Percentiles rank a stretch among this genome's conserved stretches.
Conservation (phyloP, 225 moss, liverwort and hornwort genomes). For the Rhytidiadelphus loreus region DNA sequence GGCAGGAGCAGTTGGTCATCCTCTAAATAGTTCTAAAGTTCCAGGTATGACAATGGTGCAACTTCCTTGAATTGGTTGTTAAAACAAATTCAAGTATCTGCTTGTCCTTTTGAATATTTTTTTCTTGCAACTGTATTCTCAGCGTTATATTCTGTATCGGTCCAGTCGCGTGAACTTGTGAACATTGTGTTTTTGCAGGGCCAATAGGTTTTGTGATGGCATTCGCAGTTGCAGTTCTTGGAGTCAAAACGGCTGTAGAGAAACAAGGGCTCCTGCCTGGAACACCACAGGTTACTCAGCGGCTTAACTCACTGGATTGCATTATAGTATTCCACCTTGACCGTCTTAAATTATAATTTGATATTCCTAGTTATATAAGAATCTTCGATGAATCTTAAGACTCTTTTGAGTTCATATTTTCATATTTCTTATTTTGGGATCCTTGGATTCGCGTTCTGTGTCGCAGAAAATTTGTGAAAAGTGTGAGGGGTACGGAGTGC, state of each 20-base stretch:
- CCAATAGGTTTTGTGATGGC: constrained; percentile 75
- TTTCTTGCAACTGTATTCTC: background rate
- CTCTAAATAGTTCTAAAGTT: constrained; percentile 34
- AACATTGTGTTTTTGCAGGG: constrained; percentile 30
- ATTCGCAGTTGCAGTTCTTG: constrained; percentile 64
- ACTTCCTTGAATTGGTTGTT: background rate
- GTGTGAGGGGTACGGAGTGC: constrained; percentile 90
- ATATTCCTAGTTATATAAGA: background rate
- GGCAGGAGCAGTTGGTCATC: constrained; percentile 50
- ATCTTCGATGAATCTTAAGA: background rate
- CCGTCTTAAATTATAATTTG: background rate
- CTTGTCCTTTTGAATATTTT: background rate
- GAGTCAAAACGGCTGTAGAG: constrained; percentile 72
- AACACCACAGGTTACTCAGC: constrained; percentile 32
- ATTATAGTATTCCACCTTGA: background rate
- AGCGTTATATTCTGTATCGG: background rate
- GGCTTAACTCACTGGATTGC: background rate
- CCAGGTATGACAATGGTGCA: constrained; percentile 39
- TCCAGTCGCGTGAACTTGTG: background rate
- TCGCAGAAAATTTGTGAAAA: constrained; percentile 71
- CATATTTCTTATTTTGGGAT: background rate
- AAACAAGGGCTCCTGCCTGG: constrained; percentile 40
- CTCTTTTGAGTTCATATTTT: background rate
- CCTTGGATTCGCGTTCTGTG: background rate
- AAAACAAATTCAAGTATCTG: background rate